Percentiles rank a stretch among this genome's conserved stretches.
Evolutionary conservation across 2,329 filamentous ascomycete species (phyloP).

Genomic region (Bipolaris zeicola): DNA sequence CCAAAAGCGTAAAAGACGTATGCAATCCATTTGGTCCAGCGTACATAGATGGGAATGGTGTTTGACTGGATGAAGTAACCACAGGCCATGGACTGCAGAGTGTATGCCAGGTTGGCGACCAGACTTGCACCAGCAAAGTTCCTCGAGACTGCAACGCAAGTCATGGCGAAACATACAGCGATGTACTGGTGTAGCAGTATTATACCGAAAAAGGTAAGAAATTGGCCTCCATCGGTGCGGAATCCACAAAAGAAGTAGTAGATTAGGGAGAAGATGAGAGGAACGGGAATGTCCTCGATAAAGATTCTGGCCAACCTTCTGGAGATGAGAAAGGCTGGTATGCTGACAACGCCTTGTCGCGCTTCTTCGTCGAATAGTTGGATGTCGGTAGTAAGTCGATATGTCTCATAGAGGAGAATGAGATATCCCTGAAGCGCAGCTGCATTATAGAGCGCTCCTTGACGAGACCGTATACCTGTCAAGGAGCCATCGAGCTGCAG

Average conservation of each 20-base stretch:
- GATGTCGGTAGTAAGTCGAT: constrained; percentile 75
- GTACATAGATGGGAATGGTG: constrained; percentile 75
- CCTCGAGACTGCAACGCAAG: constrained; percentile 68
- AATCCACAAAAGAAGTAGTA: constrained; percentile 82
- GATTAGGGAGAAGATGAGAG: constrained; percentile 71
- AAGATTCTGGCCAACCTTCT: constrained; percentile 70
- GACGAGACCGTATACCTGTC: constrained; percentile 72
- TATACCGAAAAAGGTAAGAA: constrained; percentile 74
- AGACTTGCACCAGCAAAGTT: constrained; percentile 73
- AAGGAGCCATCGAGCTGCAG: constrained; percentile 67
- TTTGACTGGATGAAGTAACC: constrained; percentile 78
- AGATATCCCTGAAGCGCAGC: constrained; percentile 76
- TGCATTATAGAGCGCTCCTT: constrained; percentile 75
- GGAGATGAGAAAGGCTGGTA: constrained; percentile 72
- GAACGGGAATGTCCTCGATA: constrained; percentile 75
- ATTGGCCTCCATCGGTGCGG: constrained; percentile 65
- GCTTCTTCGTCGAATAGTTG: constrained; percentile 76
- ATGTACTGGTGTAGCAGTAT: constrained; percentile 74
- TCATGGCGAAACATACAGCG: constrained; percentile 71
- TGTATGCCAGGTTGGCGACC: constrained; percentile 74
- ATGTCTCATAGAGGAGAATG: constrained; percentile 76
- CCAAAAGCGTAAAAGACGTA: constrained; percentile 74
- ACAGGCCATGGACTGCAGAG: constrained; percentile 74
- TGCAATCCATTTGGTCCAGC: constrained; percentile 74
- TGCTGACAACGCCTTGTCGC: constrained; percentile 72